A percentile compares a stretch with the other conserved stretches of the same genome.
Evolutionary conservation across 225 moss, liverwort and hornwort genomes (phyloP).

Genomic region (Pseudisothecium myosuroides): DNA sequence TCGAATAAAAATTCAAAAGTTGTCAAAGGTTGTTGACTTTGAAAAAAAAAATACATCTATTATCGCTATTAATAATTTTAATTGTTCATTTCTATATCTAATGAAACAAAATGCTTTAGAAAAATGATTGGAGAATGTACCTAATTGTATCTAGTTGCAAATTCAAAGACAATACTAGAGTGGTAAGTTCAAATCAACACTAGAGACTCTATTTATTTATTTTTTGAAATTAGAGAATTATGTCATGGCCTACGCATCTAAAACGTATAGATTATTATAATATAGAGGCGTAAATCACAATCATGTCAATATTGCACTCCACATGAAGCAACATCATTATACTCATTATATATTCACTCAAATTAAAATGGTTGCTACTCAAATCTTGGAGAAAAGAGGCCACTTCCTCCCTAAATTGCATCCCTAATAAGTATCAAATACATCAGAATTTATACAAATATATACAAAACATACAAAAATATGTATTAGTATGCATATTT

Average conservation of each 20-base stretch:
- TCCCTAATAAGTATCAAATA: too few species aligned
- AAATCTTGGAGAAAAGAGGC: too few species aligned
- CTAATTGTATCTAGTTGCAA: neutral
- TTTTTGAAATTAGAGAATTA: too few species aligned
- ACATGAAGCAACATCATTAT: neutral
- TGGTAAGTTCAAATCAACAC: neutral
- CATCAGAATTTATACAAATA: too few species aligned
- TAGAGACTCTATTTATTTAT: accelerated
- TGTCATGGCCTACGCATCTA: accelerated
- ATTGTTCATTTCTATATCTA: neutral
- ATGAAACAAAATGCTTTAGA: neutral
- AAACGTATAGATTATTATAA: neutral
- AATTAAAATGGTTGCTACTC: neutral
- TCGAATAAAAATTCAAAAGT: neutral
- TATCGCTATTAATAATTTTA: neutral
- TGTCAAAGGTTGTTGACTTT: neutral
- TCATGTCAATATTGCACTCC: neutral
- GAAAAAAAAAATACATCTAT: neutral
- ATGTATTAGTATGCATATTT: too few species aligned
- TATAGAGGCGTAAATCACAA: neutral
- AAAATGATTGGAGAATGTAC: neutral
- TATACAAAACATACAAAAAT: too few species aligned
- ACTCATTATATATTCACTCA: neutral
- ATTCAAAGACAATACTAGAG: neutral
- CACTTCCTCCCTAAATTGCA: too few species aligned